phyloP scores from a whole-genome alignment of 1,139 yeast genomes.

The Sugiyamaella neomexicana region DNA sequence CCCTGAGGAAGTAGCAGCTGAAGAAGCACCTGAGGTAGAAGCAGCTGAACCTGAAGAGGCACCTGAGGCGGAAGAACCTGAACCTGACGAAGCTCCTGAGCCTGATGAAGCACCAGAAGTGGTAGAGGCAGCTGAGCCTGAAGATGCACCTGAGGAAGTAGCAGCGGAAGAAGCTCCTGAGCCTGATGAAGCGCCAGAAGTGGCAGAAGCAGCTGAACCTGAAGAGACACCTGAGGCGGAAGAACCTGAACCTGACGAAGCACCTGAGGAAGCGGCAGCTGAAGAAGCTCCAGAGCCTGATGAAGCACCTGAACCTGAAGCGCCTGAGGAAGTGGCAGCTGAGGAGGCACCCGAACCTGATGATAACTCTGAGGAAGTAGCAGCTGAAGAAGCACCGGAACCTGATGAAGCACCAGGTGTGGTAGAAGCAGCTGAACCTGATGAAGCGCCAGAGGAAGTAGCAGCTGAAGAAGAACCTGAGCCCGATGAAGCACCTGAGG shows the following conservation, averaged over 20 bases:
- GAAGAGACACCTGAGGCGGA: not conserved
- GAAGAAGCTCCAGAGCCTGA: not conserved
- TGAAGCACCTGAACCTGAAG: conserved; percentile 6
- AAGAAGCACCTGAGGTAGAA: not conserved
- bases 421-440: conserved; percentile 3
- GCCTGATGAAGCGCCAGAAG: not conserved
- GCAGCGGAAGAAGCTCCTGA: not conserved
- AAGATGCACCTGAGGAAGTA: not conserved
- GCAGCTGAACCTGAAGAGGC: not conserved
- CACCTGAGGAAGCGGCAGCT: not conserved
- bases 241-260: not conserved
- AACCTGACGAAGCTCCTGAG: not conserved
- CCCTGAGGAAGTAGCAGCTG: not conserved
- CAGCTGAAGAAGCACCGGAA: not conserved
- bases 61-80: not conserved
- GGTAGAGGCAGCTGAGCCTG: not conserved
- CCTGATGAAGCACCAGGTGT: not conserved
- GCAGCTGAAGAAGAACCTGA: too few relatives aligned
- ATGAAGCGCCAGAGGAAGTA: too few relatives aligned
- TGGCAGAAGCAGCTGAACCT: not conserved
- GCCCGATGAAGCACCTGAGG: too few relatives aligned
- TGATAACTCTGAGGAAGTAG: not conserved
- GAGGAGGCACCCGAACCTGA: conserved; percentile 4
- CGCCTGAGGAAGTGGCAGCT: not conserved
- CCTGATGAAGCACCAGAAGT: conserved; percentile 1